Base-by-base conservation (phyloP, 805 yeast genomes). In the Cyberlindnera saturnus region DNA sequence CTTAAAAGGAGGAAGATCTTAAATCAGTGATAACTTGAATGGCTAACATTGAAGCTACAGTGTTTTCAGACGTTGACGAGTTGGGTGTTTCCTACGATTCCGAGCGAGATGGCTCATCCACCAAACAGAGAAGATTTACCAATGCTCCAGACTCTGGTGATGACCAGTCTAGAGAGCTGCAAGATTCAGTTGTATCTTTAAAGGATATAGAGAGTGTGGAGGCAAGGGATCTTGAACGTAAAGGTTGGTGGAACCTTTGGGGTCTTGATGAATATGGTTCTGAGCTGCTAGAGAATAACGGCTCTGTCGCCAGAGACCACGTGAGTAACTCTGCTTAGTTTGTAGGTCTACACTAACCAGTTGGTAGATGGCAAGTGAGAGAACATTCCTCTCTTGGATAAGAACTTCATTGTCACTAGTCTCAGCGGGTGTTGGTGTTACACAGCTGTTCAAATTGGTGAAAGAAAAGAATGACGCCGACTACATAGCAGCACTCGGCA, bases 341-440 rank as follows among this genome's bases (percentile, higher is more conserved):
- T 3, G 18, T 32, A n/a, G 17, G 15, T 16, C 15, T 10, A 16
- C 1, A 20, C 18, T 41, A 26, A 32, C 44, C 18, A 23, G 10
- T 6, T 8, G 4, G 19, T 10, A 54, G 61, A 57, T 80, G 65
- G 85, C 86, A 10, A 77, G 77, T 38, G 85, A 80, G 49, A 63
- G 86, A 52, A 79, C 85, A 1, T 79, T 75, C 44, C 59, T 80
- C 13, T 82, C 85, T 0, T 80, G 85, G 85, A 58, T 79, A 28
- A 64, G 85, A 36, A 79, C 85, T 0, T 75, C 82, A 3, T 59
- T 79, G 33, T 73, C 77, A 15, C 66, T 79, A 37, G 73, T 79
- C 3, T 71, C 82, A 1, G 66, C 77, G 29, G 85, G 85, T 0
- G 74, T 79, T 13, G 83, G 77, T n/a, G 67, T 77, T 4, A 67